Evolutionary conservation across 441 rosid species (phyloP), one percentile per base, ranked within the genome.

Genomic region (Euphorbia celastroides): DNA sequence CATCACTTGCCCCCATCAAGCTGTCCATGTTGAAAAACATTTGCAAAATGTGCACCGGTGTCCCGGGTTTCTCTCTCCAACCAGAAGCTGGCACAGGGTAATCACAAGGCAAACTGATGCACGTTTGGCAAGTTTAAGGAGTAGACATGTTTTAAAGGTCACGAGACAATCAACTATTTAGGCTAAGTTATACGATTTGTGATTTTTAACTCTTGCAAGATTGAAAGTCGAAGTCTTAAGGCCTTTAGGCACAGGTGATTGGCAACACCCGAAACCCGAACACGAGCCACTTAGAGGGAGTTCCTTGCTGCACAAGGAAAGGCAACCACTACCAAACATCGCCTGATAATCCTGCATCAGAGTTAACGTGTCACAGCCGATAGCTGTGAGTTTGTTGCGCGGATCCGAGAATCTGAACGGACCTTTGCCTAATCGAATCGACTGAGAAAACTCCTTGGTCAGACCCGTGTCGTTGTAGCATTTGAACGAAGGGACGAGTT

Each of bases 201-300:
- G 77, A 34, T 65, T 65, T 1, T 0, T 0, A 0, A 9, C 0
- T 64, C 62, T 60, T 0, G 0, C 1, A 31, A 57, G 23, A 19
- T 0, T 0, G 30, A 72, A 26, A 23, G 0, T 20, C 28, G 67
- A 34, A 8, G 22, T 60, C 64, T 54, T 54, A 1, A 74, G 11
- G 4, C 26, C 42, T 9, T 5, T 4, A 0, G 77, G 77, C n/a
- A 74, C 28, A n/a, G 42, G 16, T 0, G 64, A 59, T 17, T 74
- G 73, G 41, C 77, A 74, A 52, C 73, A 69, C 1, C 77, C 77
- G n/a, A 57, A 27, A n/a, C 70, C 77, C 0, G 73, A 59, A 48
- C 77, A 74, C 8, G 60, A 60, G 28, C 32, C 56, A 4, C 34
- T 2, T 41, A 64, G 59, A n/a, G 48, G 44, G 0, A 60, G 20